Conservation (phyloP, 495 filamentous ascomycete species). For the Xylaria bambusicola region DNA sequence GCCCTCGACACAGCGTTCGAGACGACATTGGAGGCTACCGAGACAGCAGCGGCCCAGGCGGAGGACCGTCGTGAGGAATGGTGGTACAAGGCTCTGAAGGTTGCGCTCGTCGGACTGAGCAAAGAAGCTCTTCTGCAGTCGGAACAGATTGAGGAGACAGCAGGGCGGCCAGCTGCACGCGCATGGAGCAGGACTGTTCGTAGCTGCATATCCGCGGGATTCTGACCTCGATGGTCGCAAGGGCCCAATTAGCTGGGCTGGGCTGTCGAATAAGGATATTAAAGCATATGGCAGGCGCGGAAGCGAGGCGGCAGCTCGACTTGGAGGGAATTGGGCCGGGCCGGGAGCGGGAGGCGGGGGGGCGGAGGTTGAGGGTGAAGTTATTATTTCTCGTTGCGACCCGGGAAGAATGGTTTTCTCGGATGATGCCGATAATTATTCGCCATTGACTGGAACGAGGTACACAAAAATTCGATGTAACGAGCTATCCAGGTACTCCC, state of each 20-base stretch:
- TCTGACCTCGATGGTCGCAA: constrained; percentile 15
- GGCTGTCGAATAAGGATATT: constrained; percentile 7
- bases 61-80: constrained; percentile 40
- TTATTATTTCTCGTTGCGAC: too few species aligned
- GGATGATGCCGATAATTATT: constrained; percentile 8
- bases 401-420: background rate
- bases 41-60: constrained; percentile 63
- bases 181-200: constrained; percentile 39
- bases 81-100: constrained; percentile 41
- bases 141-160: constrained; percentile 35
- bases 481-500: background rate
- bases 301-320: background rate
- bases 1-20: constrained; percentile 64
- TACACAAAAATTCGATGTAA: constrained; percentile 5
- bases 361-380: background rate
- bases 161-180: constrained; percentile 23
- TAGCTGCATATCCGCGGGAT: constrained; percentile 40
- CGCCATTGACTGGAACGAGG: background rate
- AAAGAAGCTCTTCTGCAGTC: constrained; percentile 37
- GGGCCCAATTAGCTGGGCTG: constrained; percentile 27
- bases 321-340: background rate
- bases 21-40: constrained; percentile 76
- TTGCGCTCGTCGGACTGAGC: constrained; percentile 36
- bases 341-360: background rate
- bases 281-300: constrained; percentile 4